Percentiles rank a stretch among this genome's conserved stretches.
Conservation (phyloP, 139 green algal species). For the Tetratostichococcus sp. region DNA sequence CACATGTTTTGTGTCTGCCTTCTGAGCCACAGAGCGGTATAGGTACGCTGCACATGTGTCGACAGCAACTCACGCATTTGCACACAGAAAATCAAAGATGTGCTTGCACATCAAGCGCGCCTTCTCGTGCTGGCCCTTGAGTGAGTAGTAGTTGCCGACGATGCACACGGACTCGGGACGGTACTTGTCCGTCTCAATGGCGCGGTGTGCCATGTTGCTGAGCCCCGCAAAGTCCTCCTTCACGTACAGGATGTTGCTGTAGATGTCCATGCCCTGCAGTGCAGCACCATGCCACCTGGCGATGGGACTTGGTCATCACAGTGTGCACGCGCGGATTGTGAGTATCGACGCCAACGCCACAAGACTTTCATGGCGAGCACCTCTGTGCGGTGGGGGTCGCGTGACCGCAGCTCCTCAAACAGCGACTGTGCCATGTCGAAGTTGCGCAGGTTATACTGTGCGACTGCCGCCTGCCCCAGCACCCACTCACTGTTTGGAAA, state of each 20-base stretch:
- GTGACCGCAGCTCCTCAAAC: slow-evolving; percentile 78
- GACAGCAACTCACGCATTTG: too few relatives aligned
- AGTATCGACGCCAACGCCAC: too few relatives aligned
- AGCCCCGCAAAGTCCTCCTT: slow-evolving; percentile 75
- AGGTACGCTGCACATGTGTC: neutral
- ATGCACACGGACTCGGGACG: slow-evolving; percentile 90
- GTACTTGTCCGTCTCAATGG: slow-evolving; percentile 80
- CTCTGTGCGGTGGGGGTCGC: slow-evolving; percentile 81
- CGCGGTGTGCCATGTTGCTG: slow-evolving; percentile 77
- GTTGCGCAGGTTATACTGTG: slow-evolving; percentile 90
- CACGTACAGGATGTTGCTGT: slow-evolving; percentile 95
- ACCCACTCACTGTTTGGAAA: slow-evolving; percentile 73
- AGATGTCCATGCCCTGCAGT: slow-evolving; percentile 86
- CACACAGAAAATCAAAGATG: too few relatives aligned
- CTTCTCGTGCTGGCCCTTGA: slow-evolving; percentile 63
- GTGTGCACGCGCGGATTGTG: neutral
- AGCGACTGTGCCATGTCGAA: slow-evolving; percentile 82
- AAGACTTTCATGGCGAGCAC: slow-evolving; percentile 19
- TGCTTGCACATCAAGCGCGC: neutral
- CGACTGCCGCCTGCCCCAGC: slow-evolving; percentile 64
- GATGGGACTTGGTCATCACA: too few relatives aligned
- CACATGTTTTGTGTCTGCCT: too few relatives aligned
- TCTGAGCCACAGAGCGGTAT: too few relatives aligned
- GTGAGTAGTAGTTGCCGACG: slow-evolving; percentile 97
- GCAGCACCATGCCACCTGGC: neutral